Conservation (phyloP, 2,329 filamentous ascomycete genomes). For the Blastomyces percursus region DNA sequence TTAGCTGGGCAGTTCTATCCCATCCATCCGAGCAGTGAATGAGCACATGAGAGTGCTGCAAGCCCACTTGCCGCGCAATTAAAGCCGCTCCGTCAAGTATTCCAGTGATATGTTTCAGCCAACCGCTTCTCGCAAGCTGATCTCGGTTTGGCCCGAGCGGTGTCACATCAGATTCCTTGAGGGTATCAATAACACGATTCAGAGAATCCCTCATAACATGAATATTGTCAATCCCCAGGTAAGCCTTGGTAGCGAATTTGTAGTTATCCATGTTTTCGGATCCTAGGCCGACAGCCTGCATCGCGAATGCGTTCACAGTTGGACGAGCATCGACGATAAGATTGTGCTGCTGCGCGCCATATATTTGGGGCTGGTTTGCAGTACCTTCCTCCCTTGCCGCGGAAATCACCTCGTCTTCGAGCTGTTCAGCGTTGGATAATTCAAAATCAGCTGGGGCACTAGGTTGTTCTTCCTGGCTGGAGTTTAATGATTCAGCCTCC, state of each 20-base stretch:
- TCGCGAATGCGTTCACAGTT: conserved; percentile 85
- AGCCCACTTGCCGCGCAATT: conserved; percentile 77
- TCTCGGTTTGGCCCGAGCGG: conserved; percentile 73
- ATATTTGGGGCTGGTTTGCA: conserved; percentile 55
- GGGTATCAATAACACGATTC: conserved; percentile 71
- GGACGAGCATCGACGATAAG: conserved; percentile 93
- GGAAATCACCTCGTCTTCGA: conserved; percentile 58
- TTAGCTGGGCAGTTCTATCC: conserved; percentile 93
- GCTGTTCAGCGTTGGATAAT: conserved; percentile 50
- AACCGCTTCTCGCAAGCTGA: conserved; percentile 68
- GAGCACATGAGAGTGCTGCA: conserved; percentile 86
- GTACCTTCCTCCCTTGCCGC: conserved; percentile 47
- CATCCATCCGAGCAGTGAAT: conserved; percentile 98
- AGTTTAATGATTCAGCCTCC: conserved; percentile 34
- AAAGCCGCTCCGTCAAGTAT: conserved; percentile 74
- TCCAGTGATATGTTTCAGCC: conserved; percentile 79
- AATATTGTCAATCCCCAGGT: conserved; percentile 94
- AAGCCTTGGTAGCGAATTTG: conserved; percentile 79
- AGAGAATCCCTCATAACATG: conserved; percentile 94
- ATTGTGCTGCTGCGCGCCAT: conserved; percentile 87
- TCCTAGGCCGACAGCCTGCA: conserved; percentile 84
- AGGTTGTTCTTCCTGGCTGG: conserved; percentile 45
- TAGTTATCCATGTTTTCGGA: conserved; percentile 99
- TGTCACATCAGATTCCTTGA: conserved; percentile 87
- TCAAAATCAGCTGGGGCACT: conserved; percentile 37